Conservation (phyloP, 2,329 filamentous ascomycete species). For the Dryadomyces sulphureus region DNA sequence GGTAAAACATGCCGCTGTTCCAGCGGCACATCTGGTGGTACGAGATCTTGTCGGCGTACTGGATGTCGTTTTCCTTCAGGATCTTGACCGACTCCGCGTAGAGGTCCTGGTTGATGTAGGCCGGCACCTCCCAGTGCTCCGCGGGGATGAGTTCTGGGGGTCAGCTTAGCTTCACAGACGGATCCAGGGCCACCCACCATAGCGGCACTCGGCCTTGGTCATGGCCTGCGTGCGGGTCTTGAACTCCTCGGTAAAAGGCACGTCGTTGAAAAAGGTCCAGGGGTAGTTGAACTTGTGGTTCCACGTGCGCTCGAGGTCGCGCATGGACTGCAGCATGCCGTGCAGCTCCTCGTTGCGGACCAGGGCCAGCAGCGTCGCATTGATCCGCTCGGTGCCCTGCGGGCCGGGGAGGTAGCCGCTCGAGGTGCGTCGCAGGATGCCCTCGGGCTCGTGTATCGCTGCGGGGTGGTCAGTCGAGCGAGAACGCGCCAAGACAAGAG, state of each 20-base stretch:
- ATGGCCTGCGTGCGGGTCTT: conserved; percentile 64
- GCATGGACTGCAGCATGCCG: conserved; percentile 77
- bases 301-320: conserved; percentile 85
- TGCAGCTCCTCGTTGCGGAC: conserved; percentile 84
- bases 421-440: conserved; percentile 56
- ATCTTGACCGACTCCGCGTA: conserved; percentile 74
- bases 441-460: conserved; percentile 77
- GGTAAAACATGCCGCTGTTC: conserved; percentile 98
- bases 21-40: conserved; percentile 99
- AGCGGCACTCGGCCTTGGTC: conserved; percentile 79
- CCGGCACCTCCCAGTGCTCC: conserved; percentile 84
- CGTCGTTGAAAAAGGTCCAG: conserved; percentile 98
- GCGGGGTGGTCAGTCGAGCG: conserved; percentile 1
- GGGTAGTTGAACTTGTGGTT: conserved; percentile 99
- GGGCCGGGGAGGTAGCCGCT: conserved; percentile 67
- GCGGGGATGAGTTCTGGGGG: conserved; percentile 67
- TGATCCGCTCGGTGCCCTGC: conserved; percentile 67
- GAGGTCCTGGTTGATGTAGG: conserved; percentile 82
- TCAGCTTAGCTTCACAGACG: neutral
- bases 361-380: conserved; percentile 80
- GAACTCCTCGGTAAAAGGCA: conserved; percentile 86
- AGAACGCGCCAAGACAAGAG: neutral
- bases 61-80: conserved; percentile 70
- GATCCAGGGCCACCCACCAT: conserved; percentile 37
- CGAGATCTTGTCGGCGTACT: conserved; percentile 77